These are phyloP conservation scores for Malus hybrid DNA, from an alignment of 331 rosid species.

Conservation along the genomic window DNA sequence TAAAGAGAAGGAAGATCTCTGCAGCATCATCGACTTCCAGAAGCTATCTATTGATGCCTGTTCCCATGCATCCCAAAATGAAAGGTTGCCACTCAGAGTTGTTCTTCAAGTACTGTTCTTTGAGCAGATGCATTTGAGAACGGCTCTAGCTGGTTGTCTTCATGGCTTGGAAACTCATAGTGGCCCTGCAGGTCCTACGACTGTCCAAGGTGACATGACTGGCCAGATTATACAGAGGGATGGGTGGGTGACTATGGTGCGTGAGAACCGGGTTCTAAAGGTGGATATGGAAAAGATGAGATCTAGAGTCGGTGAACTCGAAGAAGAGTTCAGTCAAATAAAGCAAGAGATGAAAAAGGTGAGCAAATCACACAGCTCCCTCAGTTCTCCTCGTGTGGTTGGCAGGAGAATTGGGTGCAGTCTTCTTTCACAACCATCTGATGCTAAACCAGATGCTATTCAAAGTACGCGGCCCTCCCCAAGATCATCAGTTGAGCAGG, in stretches of 20 bases:
- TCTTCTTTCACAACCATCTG: slow-evolving; percentile 61
- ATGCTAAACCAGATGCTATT: slow-evolving; percentile 59
- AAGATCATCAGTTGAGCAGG: slow-evolving; percentile 51
- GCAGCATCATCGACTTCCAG: slow-evolving; percentile 68
- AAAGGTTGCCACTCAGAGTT: slow-evolving; percentile 79
- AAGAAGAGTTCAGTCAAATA: slow-evolving; percentile 71
- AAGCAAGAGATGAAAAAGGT: slow-evolving; percentile 87
- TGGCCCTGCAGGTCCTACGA: slow-evolving; percentile 44
- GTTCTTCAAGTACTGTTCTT: slow-evolving; percentile 93
- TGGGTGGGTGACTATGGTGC: slow-evolving; percentile 83
- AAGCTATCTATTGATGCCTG: slow-evolving; percentile 90
- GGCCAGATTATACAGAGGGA: slow-evolving; percentile 75
- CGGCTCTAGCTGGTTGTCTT: slow-evolving; percentile 75
- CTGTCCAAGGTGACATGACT: slow-evolving; percentile 23
- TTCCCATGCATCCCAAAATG: slow-evolving; percentile 92
- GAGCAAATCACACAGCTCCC: slow-evolving; percentile 55
- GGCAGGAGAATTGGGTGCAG: slow-evolving; percentile 63
- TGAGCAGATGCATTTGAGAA: slow-evolving; percentile 85
- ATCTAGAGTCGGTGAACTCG: slow-evolving; percentile 77
- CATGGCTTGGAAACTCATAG: slow-evolving; percentile 57
- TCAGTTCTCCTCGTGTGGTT: slow-evolving; percentile 52
- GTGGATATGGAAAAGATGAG: slow-evolving; percentile 83
- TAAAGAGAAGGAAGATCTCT: slow-evolving; percentile 79
- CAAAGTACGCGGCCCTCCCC: slow-evolving; percentile 46
- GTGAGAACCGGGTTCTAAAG: slow-evolving; percentile 78